A percentile compares a stretch with the other conserved stretches of the same genome.
These are phyloP conservation scores for Pilaira anomala DNA, from an alignment of 192 early-diverging fungal genomes.

Conservation along the genomic window DNA sequence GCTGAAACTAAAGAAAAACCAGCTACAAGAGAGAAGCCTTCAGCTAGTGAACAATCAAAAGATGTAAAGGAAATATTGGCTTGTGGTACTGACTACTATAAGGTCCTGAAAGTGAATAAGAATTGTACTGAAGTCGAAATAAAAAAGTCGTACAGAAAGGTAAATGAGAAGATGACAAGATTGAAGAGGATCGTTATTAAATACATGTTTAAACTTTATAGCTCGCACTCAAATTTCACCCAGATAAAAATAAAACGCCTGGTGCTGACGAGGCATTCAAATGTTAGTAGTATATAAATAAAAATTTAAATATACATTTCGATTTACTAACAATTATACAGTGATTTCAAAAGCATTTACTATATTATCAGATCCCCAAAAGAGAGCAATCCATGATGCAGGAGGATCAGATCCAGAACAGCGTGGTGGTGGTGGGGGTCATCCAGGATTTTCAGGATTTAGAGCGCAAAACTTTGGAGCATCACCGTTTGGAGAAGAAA, in stretches of 20 bases:
- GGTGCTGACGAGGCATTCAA: slow-evolving; percentile 97
- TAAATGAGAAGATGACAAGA: slow-evolving; percentile 25
- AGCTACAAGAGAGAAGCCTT: slow-evolving; percentile 38
- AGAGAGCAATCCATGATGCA: slow-evolving; percentile 81
- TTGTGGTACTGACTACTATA: slow-evolving; percentile 79
- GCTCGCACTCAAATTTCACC: slow-evolving; percentile 91
- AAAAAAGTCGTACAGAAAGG: slow-evolving; percentile 94
- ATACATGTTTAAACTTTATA: slow-evolving; percentile 21
- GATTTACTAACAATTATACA: slow-evolving; percentile 23
- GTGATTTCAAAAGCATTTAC: slow-evolving; percentile 91
- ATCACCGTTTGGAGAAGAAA: slow-evolving; percentile 58
- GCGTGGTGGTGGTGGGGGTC: slow-evolving; percentile 40
- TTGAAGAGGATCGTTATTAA: not conserved
- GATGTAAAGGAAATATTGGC: slow-evolving; percentile 78
- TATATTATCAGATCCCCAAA: slow-evolving; percentile 82
- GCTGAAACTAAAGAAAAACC: not conserved
- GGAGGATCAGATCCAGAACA: slow-evolving; percentile 80
- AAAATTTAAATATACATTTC: not conserved
- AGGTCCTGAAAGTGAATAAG: slow-evolving; percentile 74
- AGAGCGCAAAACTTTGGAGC: slow-evolving; percentile 18
- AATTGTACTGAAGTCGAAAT: slow-evolving; percentile 76
- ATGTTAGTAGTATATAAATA: slow-evolving; percentile 44
- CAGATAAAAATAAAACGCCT: slow-evolving; percentile 93
- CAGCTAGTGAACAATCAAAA: slow-evolving; percentile 71
- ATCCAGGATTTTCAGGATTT: slow-evolving; percentile 41